Base-by-base conservation (phyloP, 2,329 filamentous ascomycete genomes). In the Fusarium miscanthi region DNA sequence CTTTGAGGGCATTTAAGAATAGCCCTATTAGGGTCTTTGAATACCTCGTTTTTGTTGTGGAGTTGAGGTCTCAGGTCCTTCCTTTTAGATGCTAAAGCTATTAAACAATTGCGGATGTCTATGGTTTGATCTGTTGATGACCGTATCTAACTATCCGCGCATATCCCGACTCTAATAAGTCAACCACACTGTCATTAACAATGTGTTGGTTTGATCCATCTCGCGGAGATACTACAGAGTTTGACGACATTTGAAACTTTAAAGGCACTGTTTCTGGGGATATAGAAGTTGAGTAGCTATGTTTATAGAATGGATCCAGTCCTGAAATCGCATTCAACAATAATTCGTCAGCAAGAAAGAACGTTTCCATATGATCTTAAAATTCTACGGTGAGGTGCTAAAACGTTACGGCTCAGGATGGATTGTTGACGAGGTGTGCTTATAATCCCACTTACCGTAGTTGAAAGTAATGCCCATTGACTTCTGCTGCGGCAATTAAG, bases 131-230 rank as follows among this genome's bases (percentile, higher is more conserved):
- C 7, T 14, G 8, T 14, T 23, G 8, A 23, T 23, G 30, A 2
- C 30, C 1, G 11, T 10, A 10, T 33, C 0, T 33, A 0, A 5
- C 30, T 33, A 9, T 19, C 5, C 2, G 6, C 11, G 6, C 1
- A 10, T 49, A 4, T 7, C 12, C 30, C n/a, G 8, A 10, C 2
- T 23, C 13, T 23, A 11, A 33, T 8, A 31, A 23, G 14, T 6
- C 14, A 10, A 10, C 1, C 14, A 7, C 14, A 23, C 23, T 25
- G 14, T 4, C 27, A 31, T 23, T 31, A 5, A 6, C 8, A 23
- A 31, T 13, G 21, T 23, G 2, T 49, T 19, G 33, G 30, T 30
- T 11, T 11, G 3, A 35, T 51, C 19, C 17, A 11, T 33, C 16
- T 33, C 2, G 21, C 5, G 6, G n/a, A 5, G 11, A 8, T 5